Conservation (phyloP, 192 early-diverging fungal genomes). For the Coemansia javaensis region DNA sequence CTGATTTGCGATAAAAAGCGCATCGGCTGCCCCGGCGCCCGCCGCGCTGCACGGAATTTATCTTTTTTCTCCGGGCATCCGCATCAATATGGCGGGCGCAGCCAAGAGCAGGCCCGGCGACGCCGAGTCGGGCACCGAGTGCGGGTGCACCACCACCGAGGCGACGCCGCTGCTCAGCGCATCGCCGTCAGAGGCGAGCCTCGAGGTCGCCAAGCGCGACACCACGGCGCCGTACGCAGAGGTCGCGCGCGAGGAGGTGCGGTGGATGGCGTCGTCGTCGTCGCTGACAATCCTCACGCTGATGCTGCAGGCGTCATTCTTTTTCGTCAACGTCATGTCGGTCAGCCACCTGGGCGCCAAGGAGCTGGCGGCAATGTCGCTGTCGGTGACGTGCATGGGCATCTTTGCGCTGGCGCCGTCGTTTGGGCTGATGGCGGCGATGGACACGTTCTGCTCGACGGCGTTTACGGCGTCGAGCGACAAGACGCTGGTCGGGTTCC, state of each 20-base stretch:
- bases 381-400: conserved; percentile 57
- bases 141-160: conserved; percentile 2
- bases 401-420: conserved; percentile 43
- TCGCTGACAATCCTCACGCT: conserved; percentile 22
- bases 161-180: conserved; percentile 24
- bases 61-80: too few species aligned
- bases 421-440: conserved; percentile 56
- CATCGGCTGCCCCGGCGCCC: too few species aligned
- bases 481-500: conserved; percentile 36
- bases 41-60: too few species aligned
- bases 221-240: conserved; percentile 16
- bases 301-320: conserved; percentile 59
- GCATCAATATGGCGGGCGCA: too few species aligned
- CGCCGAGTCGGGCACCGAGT: conserved; percentile 9
- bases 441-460: too few species aligned
- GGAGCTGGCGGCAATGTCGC: conserved; percentile 60
- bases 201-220: conserved; percentile 35
- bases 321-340: too few species aligned
- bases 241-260: conserved; percentile 17
- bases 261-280: conserved; percentile 32
- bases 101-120: background rate
- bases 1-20: too few species aligned
- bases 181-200: conserved; percentile 25
- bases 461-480: too few species aligned
- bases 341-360: conserved; percentile 51